Conservation (phyloP, 163 green algal species). For the Chlamydomonas reinhardtii region DNA sequence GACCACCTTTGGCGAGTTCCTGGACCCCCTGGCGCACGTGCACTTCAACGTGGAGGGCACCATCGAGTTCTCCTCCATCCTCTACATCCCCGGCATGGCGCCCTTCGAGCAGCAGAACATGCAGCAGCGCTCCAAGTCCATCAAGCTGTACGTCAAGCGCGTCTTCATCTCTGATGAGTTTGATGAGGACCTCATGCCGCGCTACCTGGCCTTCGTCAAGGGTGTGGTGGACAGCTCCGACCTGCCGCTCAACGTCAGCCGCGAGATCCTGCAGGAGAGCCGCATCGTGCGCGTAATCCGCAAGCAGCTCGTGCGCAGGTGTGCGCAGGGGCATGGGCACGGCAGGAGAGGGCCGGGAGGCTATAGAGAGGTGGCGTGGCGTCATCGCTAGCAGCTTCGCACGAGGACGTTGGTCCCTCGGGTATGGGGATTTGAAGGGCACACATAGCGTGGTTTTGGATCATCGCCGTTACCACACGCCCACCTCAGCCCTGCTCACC, state of each 20-base stretch:
- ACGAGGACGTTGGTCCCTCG: too few relatives aligned
- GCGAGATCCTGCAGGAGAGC: constrained; percentile 97
- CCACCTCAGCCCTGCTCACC: too few relatives aligned
- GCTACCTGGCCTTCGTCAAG: constrained; percentile 86
- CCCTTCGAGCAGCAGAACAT: constrained; percentile 89
- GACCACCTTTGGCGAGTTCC: constrained; percentile 93
- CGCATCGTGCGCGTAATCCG: constrained; percentile 94
- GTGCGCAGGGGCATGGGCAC: background rate
- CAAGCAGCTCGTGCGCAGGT: constrained; percentile 91
- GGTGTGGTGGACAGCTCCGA: constrained; percentile 97
- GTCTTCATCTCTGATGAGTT: constrained; percentile 99
- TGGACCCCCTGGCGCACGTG: constrained; percentile 89
- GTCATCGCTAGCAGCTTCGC: too few relatives aligned
- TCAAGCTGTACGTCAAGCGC: constrained; percentile 91
- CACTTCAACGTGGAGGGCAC: constrained; percentile 97
- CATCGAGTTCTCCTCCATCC: constrained; percentile 93
- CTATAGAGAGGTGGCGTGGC: too few relatives aligned
- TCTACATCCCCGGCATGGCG: constrained; percentile 95
- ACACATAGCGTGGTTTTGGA: too few relatives aligned
- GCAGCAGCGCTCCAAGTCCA: constrained; percentile 57
- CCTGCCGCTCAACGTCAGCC: constrained; percentile 97
- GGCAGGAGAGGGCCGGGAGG: background rate
- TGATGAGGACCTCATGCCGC: constrained; percentile 95
- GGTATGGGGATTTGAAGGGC: too few relatives aligned
- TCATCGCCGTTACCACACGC: too few relatives aligned